Conservation (phyloP, 805 yeast genomes). For the Zygosaccharomyces lentus region DNA sequence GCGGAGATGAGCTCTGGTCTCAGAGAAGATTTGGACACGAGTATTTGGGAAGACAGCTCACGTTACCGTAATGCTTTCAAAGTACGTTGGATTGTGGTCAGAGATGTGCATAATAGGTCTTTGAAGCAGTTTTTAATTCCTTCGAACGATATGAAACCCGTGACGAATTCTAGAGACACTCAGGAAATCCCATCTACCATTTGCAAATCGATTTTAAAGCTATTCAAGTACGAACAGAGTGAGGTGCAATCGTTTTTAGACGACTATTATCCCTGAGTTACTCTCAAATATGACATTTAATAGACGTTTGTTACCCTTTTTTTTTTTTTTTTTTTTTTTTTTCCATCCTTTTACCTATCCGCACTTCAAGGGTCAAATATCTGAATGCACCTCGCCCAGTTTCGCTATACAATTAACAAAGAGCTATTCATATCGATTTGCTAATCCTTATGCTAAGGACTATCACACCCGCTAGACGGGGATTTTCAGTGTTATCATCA, state of each 20-base stretch:
- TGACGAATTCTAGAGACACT: constrained; percentile 58
- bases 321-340: neutral
- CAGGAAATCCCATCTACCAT: constrained; percentile 51
- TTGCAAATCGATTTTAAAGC: constrained; percentile 45
- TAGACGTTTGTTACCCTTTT: neutral
- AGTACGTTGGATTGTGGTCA: constrained; percentile 49
- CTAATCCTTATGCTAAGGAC: neutral
- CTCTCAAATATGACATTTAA: neutral
- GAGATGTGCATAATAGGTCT: constrained; percentile 47
- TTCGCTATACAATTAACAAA: no score
- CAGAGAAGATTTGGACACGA: constrained; percentile 32
- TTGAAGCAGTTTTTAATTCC: constrained; percentile 45
- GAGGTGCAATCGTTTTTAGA: constrained; percentile 22
- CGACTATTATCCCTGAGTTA: constrained; percentile 5
- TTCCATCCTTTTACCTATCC: neutral
- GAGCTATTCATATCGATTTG: neutral
- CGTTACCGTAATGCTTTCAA: constrained; percentile 52
- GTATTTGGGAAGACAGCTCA: constrained; percentile 44
- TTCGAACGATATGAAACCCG: constrained; percentile 46
- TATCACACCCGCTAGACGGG: constrained; percentile 1
- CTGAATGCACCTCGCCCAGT: no score
- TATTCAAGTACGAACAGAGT: constrained; percentile 35
- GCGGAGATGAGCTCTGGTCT: constrained; percentile 46
- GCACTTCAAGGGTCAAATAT: neutral
- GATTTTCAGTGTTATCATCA: constrained; percentile 18